Percentiles rank a stretch among this genome's conserved stretches.
Evolutionary conservation across 139 green algal species (phyloP).

Genomic region (Chlorella sp.): DNA sequence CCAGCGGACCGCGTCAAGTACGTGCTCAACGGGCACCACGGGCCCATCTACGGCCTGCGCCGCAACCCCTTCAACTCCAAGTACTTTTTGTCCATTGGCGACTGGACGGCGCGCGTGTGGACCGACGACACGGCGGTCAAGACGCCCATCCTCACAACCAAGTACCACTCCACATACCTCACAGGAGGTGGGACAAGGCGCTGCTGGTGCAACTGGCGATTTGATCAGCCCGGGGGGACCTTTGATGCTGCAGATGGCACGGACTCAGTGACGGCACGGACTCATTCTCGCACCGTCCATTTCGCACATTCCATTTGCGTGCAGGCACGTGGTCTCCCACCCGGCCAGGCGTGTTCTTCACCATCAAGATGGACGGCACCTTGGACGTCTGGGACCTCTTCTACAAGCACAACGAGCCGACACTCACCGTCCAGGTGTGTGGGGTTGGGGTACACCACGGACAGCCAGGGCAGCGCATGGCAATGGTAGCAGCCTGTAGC

Average conservation of each 20-base stretch:
- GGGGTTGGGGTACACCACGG: too few species aligned
- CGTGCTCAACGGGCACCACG: slow-evolving; percentile 78
- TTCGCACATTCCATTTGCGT: too few species aligned
- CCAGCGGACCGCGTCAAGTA: slow-evolving; percentile 74
- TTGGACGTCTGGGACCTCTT: slow-evolving; percentile 89
- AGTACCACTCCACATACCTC: slow-evolving; percentile 73
- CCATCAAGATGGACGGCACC: slow-evolving; percentile 68
- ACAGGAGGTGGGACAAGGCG: slow-evolving; percentile 73
- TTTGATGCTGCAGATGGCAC: neutral
- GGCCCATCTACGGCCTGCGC: slow-evolving; percentile 68
- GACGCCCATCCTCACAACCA: slow-evolving; percentile 80
- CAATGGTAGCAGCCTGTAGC: too few species aligned
- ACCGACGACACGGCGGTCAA: slow-evolving; percentile 79
- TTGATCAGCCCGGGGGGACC: too few species aligned
- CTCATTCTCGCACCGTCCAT: too few species aligned
- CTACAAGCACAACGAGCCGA: slow-evolving; percentile 86
- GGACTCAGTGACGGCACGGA: too few species aligned
- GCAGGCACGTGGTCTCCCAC: slow-evolving; percentile 30
- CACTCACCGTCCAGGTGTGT: slow-evolving; percentile 64
- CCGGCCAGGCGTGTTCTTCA: slow-evolving; percentile 82
- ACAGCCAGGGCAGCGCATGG: too few species aligned
- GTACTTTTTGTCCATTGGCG: slow-evolving; percentile 85
- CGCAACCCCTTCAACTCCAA: slow-evolving; percentile 88
- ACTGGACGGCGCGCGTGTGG: slow-evolving; percentile 90
- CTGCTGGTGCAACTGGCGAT: too few species aligned